Evolutionary conservation across 495 filamentous ascomycete genomes (phyloP).

Genomic region (Penicillium soppii): DNA sequence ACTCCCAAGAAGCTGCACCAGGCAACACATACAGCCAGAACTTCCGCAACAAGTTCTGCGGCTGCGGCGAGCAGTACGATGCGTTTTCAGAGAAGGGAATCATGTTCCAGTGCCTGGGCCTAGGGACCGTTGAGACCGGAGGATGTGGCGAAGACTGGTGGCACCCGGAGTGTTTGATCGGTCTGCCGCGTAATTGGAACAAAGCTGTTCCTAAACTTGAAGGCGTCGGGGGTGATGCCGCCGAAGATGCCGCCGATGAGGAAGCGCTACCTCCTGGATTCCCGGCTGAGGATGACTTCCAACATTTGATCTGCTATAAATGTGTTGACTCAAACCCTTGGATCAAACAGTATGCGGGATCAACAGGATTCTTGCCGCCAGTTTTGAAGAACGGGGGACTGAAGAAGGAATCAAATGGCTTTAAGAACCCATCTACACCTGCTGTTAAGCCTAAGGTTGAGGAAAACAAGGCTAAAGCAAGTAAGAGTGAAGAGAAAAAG

Average conservation of each 20-base stretch:
- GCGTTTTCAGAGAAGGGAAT: constrained; percentile 85
- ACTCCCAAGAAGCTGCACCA: constrained; percentile 66
- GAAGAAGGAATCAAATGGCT: constrained; percentile 5
- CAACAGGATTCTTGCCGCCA: constrained; percentile 74
- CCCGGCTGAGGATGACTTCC: constrained; percentile 83
- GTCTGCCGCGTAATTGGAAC: constrained; percentile 59
- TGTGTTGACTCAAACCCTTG: constrained; percentile 87
- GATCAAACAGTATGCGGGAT: constrained; percentile 88
- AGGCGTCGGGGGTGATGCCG: constrained; percentile 30
- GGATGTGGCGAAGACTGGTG: constrained; percentile 99
- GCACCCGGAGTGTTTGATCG: constrained; percentile 92
- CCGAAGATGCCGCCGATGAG: constrained; percentile 48
- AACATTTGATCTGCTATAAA: constrained; percentile 89
- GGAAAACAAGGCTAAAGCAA: neutral
- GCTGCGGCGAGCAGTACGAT: constrained; percentile 83
- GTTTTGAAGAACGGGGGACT: constrained; percentile 49
- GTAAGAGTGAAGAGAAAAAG: too few species aligned
- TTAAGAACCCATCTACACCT: neutral
- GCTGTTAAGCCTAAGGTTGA: neutral
- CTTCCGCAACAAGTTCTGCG: constrained; percentile 89
- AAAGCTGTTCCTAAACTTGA: constrained; percentile 42
- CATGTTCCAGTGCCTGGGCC: constrained; percentile 97
- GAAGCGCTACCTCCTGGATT: constrained; percentile 77
- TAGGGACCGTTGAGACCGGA: constrained; percentile 74
- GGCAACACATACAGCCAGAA: constrained; percentile 94